Base-by-base conservation (phyloP, 768 basidiomycete genomes). In the Mycena venus region DNA sequence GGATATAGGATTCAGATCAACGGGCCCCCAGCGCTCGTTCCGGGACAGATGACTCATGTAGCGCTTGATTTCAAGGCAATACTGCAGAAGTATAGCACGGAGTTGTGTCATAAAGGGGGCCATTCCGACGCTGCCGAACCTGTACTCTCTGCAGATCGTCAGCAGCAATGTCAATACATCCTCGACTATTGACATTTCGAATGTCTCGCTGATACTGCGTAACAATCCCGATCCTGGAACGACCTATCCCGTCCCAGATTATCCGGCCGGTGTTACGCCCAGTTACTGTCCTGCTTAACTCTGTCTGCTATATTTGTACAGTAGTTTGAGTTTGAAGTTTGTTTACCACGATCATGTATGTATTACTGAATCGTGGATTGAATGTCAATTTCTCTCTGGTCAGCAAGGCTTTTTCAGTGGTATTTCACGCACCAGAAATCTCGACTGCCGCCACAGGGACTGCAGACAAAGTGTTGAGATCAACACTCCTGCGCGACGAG, bases 91-190 rank as follows among this genome's bases (percentile, higher is more conserved):
- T 62, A 62, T 23, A 62, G 60, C 60, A 62, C 60, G 6, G 60
- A 62, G 60, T 21, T 62, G 40, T 62, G 60, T 19, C 60, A 62
- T 21, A 14, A 14, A 4, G 60, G 60, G 3, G 25, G 38, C n/a
- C 29, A 31, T 62, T 44, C 60, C 60, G 42, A 62, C 21, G 60
- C 11, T 42, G 14, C 60, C 38, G 60, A 62, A 29, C 27, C 60
- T 62, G 19, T 62, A 62, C 38, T 42, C 60, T 40, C 60, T 62
- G 10, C 38, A 62, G 38, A 62, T 62, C 40, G 38, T 62, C 40
- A 62, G 60, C 40, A 62, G 60, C 60, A 62, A 62, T 44, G 60
- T 62, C 25, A 62, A 62, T 23, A 62, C 60, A 29, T 62, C 60
- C 38, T 62, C 60, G 23, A 62, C 40, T 6, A 62, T 62, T 42